These are phyloP conservation scores for Circinella umbellata DNA, from an alignment of 371 early-diverging fungal species.

Conservation along the genomic window DNA sequence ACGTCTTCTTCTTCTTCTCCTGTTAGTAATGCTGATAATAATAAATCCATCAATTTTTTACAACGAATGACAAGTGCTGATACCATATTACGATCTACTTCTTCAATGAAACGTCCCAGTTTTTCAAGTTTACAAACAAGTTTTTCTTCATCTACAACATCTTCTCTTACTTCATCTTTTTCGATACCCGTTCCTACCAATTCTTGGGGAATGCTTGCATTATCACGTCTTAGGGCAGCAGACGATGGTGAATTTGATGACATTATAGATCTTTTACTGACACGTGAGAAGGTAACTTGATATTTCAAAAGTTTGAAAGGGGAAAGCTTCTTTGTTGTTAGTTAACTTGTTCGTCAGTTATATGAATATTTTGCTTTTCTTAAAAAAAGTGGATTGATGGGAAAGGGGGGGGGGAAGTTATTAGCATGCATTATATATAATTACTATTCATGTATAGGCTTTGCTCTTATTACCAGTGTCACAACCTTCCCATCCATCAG, in stretches of 20 bases:
- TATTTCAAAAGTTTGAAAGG: too few species aligned
- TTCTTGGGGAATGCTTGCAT: conserved; percentile 54
- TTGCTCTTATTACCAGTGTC: conserved; percentile 48
- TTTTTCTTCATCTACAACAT: conserved; percentile 24
- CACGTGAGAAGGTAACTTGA: conserved; percentile 29
- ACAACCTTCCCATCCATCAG: conserved; percentile 48
- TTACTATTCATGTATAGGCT: conserved; percentile 25
- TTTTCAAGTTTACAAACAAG: conserved; percentile 29
- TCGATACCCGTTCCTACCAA: conserved; percentile 57
- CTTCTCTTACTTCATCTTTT: conserved; percentile 30
- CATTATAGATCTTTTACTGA: conserved; percentile 35
- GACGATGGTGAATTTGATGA: conserved; percentile 45
- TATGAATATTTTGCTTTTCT: too few species aligned
- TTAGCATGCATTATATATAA: too few species aligned
- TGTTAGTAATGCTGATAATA: neutral
- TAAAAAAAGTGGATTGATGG: neutral
- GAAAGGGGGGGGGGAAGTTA: neutral
- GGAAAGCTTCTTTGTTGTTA: too few species aligned
- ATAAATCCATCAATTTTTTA: conserved; percentile 23
- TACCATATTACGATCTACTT: conserved; percentile 17
- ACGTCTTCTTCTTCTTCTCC: neutral
- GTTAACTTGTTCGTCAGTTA: too few species aligned
- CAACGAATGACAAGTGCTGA: conserved; percentile 41
- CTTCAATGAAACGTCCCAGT: conserved; percentile 24
- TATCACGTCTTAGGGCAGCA: conserved; percentile 36